Evolutionary conservation across 352 stramenopile species (phyloP), one percentile per base, ranked within the genome.

Genomic region (Thraustochytrium striatum): DNA sequence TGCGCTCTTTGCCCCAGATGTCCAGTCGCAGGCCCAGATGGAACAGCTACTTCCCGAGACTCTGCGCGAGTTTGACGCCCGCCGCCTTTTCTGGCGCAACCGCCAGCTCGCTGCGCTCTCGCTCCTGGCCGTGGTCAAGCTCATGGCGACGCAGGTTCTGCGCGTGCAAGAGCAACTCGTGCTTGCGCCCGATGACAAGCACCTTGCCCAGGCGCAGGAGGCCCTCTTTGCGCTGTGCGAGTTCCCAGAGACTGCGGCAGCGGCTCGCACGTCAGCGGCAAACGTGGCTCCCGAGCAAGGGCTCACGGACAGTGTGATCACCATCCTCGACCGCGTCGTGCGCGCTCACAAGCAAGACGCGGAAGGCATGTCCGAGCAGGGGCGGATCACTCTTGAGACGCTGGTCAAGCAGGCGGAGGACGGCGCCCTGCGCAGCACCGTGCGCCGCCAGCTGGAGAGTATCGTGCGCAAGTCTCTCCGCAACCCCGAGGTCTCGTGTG

Each of bases 381-480:
- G 33, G 13, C 39, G 47, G 0, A 11, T 9, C 35, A 25, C 62
- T 28, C n/a, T 73, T 8, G 3, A n/a, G 13, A 62, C 62, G 28
- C 44, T 73, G 11, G 32, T 73, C 21, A 0, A 11, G 28, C 62
- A 73, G 32, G 44, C 25, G 16, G 16, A 16, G 47, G 25, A 25
- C 35, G 62, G 25, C 62, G 62, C 38, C 28, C 62, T 73, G 19
- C n/a, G 44, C 25, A 21, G 62, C 7, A 73, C 62, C 28, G 62
- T 73, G 21, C n/a, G 19, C 13, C 35, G 62, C n/a, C 62, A 73
- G 47, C 35, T 73, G 8, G 16, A 19, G 62, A 36, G 25, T 28
- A 73, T 73, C 32, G 13, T 73, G 11, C 62, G 62, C 3, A 73
- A 73, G 32, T 25, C 44, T 32, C 62, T 73, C 39, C 62, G 62